A percentile compares a stretch with the other conserved stretches of the same genome.
Evolutionary conservation across 148 eudicot species (phyloP).

Genomic region (Nepenthes mirabilis): DNA sequence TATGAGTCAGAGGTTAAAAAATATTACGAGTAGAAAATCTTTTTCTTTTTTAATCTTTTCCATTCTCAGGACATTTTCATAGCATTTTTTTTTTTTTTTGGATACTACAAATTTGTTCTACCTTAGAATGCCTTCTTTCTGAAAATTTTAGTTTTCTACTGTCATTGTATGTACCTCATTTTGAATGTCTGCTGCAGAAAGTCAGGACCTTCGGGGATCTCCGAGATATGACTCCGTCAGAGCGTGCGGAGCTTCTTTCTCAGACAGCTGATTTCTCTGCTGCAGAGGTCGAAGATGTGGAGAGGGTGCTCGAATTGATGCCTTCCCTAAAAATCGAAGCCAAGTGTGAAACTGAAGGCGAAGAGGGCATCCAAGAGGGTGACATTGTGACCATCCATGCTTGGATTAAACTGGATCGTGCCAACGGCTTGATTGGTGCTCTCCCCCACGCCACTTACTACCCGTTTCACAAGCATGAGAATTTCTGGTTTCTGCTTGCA

Average conservation of each 20-base stretch:
- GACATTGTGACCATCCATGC: slow-evolving; percentile 70
- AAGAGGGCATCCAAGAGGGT: slow-evolving; percentile 83
- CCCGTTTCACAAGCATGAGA: slow-evolving; percentile 80
- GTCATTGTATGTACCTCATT: no score
- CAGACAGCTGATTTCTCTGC: slow-evolving; percentile 52
- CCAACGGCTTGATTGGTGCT: slow-evolving; percentile 59
- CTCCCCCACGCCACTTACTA: slow-evolving; percentile 77
- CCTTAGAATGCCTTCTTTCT: no score
- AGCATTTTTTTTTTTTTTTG: no score
- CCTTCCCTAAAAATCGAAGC: slow-evolving; percentile 57
- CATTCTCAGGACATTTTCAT: no score
- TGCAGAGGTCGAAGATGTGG: slow-evolving; percentile 54
- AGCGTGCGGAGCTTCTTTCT: slow-evolving; percentile 56
- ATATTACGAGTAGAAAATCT: no score
- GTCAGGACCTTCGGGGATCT: slow-evolving; percentile 69
- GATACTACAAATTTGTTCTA: no score
- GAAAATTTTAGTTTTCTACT: no score
- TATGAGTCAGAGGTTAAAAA: no score
- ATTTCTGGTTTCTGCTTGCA: slow-evolving; percentile 70
- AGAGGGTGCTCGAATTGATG: slow-evolving; percentile 67
- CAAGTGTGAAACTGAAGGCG: slow-evolving; percentile 84
- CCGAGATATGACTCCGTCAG: slow-evolving; percentile 47
- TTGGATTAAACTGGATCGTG: slow-evolving; percentile 62
- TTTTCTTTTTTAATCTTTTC: no score
- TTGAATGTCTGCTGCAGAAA: slow-evolving; percentile 30